Evolutionary conservation across 495 filamentous ascomycete genomes (phyloP).

Genomic region (Trichoderma erinaceum): DNA sequence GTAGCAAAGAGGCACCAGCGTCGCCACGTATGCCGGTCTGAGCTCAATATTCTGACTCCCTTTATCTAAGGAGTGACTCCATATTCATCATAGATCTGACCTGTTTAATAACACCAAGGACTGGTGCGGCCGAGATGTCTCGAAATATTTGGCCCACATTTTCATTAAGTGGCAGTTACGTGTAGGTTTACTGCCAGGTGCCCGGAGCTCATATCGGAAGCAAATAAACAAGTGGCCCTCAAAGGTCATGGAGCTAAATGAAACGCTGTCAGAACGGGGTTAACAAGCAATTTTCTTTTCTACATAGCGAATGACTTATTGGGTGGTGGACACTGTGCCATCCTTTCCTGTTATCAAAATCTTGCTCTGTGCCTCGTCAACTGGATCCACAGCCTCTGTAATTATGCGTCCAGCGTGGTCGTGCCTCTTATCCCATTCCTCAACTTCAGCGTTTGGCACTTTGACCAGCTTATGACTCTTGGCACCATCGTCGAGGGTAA

Average conservation of each 20-base stretch:
- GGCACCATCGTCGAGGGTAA: constrained; percentile 43
- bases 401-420: constrained; percentile 42
- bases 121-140: background rate
- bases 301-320: background rate
- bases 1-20: background rate
- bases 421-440: constrained; percentile 49
- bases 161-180: background rate
- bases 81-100: too few relatives aligned
- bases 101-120: too few relatives aligned
- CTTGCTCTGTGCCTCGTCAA: background rate
- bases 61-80: too few relatives aligned
- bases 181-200: background rate
- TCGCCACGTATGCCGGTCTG: background rate
- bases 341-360: background rate
- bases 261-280: background rate
- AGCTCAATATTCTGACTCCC: background rate
- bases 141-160: background rate
- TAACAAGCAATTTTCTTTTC: background rate
- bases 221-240: background rate
- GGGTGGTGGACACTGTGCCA: background rate
- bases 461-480: constrained; percentile 50
- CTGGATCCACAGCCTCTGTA: background rate
- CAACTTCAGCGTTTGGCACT: constrained; percentile 44
- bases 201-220: background rate
- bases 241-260: background rate